These are phyloP conservation scores for Xylariaceae sp. DNA, from an alignment of 2,329 filamentous ascomycete species.

Conservation along the genomic window DNA sequence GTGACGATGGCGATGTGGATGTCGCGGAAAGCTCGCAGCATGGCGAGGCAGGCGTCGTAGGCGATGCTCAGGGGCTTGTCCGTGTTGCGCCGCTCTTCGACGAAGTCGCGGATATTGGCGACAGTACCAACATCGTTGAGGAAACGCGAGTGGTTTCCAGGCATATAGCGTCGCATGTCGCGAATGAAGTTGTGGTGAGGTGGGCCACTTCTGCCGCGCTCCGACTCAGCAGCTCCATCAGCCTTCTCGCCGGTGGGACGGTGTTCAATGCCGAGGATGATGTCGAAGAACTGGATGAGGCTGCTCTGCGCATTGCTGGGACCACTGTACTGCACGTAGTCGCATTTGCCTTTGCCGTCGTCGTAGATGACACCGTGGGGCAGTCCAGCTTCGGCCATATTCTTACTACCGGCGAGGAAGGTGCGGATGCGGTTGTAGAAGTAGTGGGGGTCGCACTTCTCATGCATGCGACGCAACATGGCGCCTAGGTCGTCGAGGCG, in stretches of 20 bases:
- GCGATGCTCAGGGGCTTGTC: conserved; percentile 71
- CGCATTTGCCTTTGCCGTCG: conserved; percentile 64
- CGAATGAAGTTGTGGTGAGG: conserved; percentile 85
- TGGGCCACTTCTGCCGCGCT: conserved; percentile 38
- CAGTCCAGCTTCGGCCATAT: conserved; percentile 92
- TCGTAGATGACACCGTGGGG: conserved; percentile 87
- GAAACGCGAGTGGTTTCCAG: conserved; percentile 85
- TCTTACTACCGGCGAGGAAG: conserved; percentile 93
- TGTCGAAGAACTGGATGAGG: conserved; percentile 95
- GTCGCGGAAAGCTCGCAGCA: conserved; percentile 70
- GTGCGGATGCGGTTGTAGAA: conserved; percentile 97
- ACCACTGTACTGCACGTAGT: conserved; percentile 82
- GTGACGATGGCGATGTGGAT: conserved; percentile 96
- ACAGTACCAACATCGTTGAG: conserved; percentile 74
- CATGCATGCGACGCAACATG: conserved; percentile 85
- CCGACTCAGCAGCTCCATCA: conserved; percentile 41
- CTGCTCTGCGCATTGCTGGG: conserved; percentile 98
- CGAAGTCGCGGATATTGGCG: conserved; percentile 84
- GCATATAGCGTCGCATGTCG: conserved; percentile 98
- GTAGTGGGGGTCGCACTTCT: conserved; percentile 88
- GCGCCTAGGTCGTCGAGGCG: conserved; percentile 78
- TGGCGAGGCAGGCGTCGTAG: conserved; percentile 84
- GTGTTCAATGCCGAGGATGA: conserved; percentile 85
- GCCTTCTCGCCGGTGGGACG: conserved; percentile 77
- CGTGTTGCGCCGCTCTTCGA: conserved; percentile 55